A percentile compares a stretch with the other conserved stretches of the same genome.
These are phyloP conservation scores for Fusarium anguioides DNA, from an alignment of 2,329 filamentous ascomycete genomes.

Conservation along the genomic window DNA sequence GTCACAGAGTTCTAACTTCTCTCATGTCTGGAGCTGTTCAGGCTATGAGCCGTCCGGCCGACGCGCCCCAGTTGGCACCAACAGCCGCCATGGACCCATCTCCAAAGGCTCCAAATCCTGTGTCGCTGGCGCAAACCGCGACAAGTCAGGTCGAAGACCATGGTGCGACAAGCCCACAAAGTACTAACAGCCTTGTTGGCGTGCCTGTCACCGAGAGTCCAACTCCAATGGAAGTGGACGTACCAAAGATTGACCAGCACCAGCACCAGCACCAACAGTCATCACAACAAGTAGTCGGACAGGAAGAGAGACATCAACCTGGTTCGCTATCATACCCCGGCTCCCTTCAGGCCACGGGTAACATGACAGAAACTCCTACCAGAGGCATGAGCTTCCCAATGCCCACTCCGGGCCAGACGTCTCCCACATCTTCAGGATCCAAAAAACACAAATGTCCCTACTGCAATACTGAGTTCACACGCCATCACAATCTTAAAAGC, in stretches of 20 bases:
- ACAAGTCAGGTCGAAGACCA: slow-evolving; percentile 52
- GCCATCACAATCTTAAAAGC: slow-evolving; percentile 97
- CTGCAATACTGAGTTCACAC: slow-evolving; percentile 95
- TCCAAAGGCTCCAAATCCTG: slow-evolving; percentile 51
- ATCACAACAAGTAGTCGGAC: slow-evolving; percentile 56
- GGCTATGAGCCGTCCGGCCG: slow-evolving; percentile 66
- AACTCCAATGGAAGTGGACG: slow-evolving; percentile 65
- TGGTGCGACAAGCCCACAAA: slow-evolving; percentile 58
- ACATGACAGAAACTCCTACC: slow-evolving; percentile 57
- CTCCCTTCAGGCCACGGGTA: slow-evolving; percentile 56
- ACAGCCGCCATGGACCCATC: slow-evolving; percentile 58
- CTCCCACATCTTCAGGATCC: slow-evolving; percentile 68
- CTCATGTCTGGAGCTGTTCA: slow-evolving; percentile 65
- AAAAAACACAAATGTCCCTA: slow-evolving; percentile 98
- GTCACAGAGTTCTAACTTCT: slow-evolving; percentile 64
- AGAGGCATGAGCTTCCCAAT: slow-evolving; percentile 70
- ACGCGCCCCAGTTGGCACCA: slow-evolving; percentile 59
- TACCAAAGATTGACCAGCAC: slow-evolving; percentile 33
- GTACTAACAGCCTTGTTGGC: slow-evolving; percentile 56
- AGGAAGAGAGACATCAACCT: slow-evolving; percentile 63
- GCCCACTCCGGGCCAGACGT: slow-evolving; percentile 57
- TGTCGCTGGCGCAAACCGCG: slow-evolving; percentile 49
- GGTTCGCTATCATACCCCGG: slow-evolving; percentile 67
- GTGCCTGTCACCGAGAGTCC: slow-evolving; percentile 62
- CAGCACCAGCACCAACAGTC: slow-evolving; percentile 49